Evolutionary conservation across 768 basidiomycete species (phyloP).

Genomic region (Pisolithus tinctorius): DNA sequence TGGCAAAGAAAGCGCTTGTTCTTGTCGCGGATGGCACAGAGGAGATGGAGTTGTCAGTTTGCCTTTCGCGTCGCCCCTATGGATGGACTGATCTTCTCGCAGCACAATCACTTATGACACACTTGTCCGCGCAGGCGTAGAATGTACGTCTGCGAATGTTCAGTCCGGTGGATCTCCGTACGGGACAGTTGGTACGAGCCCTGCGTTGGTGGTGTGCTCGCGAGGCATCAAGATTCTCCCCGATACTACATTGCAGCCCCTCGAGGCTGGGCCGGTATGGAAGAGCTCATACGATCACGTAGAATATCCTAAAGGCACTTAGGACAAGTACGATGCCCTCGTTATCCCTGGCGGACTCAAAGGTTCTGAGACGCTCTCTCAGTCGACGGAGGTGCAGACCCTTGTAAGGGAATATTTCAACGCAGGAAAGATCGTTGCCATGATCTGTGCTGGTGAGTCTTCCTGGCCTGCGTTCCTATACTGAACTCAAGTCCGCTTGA

Average conservation of each 20-base stretch:
- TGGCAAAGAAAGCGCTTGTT: conserved; percentile 47
- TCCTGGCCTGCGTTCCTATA: no score
- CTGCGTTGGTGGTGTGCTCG: conserved; percentile 56
- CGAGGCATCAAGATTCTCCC: conserved; percentile 69
- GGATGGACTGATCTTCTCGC: background rate
- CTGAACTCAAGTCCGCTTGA: background rate
- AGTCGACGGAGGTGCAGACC: conserved; percentile 50
- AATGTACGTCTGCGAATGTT: conserved; percentile 59
- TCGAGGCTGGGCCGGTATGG: conserved; percentile 42
- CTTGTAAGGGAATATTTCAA: conserved; percentile 50
- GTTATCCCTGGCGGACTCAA: conserved; percentile 75
- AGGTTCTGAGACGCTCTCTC: conserved; percentile 69
- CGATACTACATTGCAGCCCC: conserved; percentile 47
- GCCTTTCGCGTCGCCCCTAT: background rate
- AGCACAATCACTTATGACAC: conserved; percentile 82
- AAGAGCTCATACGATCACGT: background rate
- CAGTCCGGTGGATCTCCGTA: conserved; percentile 27
- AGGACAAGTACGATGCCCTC: conserved; percentile 64
- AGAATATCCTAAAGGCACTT: background rate
- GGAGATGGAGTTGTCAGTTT: conserved; percentile 82
- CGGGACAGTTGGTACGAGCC: conserved; percentile 24
- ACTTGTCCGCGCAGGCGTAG: conserved; percentile 68
- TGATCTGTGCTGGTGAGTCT: conserved; percentile 75
- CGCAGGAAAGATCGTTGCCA: conserved; percentile 48
- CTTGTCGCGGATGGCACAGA: conserved; percentile 80